phyloP scores from a whole-genome alignment of 352 stramenopile genomes.

The Thalassiosira sp. region DNA sequence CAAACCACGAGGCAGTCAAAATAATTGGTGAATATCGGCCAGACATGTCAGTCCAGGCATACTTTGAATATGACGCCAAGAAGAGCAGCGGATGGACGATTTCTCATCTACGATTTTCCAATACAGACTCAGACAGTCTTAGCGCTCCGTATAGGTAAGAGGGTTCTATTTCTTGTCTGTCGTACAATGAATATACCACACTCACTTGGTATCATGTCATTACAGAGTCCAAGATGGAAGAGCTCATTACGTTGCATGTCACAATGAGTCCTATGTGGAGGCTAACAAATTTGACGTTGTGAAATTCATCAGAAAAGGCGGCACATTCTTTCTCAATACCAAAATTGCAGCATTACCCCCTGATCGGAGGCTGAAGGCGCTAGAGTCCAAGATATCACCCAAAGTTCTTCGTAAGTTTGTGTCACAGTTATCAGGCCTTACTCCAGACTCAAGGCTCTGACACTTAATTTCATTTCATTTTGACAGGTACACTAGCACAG shows the following conservation, averaged over 20 bases:
- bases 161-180: not conserved
- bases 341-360: constrained; percentile 62
- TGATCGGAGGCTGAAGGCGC: constrained; percentile 59
- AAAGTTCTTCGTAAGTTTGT: constrained; percentile 68
- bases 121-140: constrained; percentile 19
- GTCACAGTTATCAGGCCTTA: too few relatives aligned
- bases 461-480: constrained; percentile 8
- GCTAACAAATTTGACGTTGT: constrained; percentile 81
- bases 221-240: constrained; percentile 59
- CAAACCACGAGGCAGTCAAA: constrained; percentile 75
- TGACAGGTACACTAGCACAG: constrained; percentile 36
- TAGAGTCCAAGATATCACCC: constrained; percentile 66
- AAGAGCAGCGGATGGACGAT: constrained; percentile 78
- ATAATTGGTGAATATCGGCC: constrained; percentile 70
- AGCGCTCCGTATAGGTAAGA: constrained; percentile 49
- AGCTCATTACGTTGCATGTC: constrained; percentile 77
- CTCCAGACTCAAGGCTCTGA: not conserved
- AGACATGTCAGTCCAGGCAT: constrained; percentile 73
- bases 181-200: not conserved
- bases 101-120: constrained; percentile 71
- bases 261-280: constrained; percentile 78
- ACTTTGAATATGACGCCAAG: constrained; percentile 81
- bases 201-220: constrained; percentile 18
- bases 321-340: constrained; percentile 77
- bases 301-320: constrained; percentile 64